phyloP scores from a whole-genome alignment of 2,329 filamentous ascomycete species.

The Hortaea werneckii region DNA sequence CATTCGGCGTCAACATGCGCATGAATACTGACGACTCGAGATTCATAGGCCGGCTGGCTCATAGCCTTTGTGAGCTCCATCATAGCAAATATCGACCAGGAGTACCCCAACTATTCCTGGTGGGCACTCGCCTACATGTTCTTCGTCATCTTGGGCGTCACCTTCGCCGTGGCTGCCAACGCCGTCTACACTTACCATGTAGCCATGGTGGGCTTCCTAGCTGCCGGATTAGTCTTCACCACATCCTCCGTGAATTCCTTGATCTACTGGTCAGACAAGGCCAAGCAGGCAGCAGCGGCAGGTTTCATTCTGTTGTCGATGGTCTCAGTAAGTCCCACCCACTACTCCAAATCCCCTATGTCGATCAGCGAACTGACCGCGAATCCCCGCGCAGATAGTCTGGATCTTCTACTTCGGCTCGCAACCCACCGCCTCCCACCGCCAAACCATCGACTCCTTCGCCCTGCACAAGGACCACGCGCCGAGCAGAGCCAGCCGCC shows the following conservation, averaged over 20 bases:
- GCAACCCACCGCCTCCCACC: constrained; percentile 72
- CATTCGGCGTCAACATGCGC: constrained; percentile 1
- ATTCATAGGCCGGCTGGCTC: constrained; percentile 73
- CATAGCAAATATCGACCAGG: constrained; percentile 50
- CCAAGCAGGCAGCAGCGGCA: constrained; percentile 72
- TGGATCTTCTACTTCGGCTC: constrained; percentile 99
- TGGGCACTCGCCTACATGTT: constrained; percentile 83
- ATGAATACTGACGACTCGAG: neutral
- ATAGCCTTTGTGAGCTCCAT: constrained; percentile 84
- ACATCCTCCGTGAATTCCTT: constrained; percentile 79
- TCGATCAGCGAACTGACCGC: neutral
- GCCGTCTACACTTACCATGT: constrained; percentile 82
- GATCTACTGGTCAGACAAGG: constrained; percentile 63
- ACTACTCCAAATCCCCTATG: neutral
- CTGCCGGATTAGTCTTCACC: constrained; percentile 71
- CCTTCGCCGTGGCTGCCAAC: constrained; percentile 74
- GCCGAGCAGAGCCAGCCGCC: constrained; percentile 53
- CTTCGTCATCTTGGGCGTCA: constrained; percentile 69
- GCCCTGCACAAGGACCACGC: constrained; percentile 77
- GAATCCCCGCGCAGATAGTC: constrained; percentile 53
- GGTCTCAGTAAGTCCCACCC: constrained; percentile 57
- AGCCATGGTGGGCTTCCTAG: constrained; percentile 80
- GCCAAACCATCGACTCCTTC: constrained; percentile 90
- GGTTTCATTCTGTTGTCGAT: constrained; percentile 92
- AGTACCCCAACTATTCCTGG: constrained; percentile 83